phyloP scores from a whole-genome alignment of 345 rosid genomes.

The Aquilaria yunnanensis region DNA sequence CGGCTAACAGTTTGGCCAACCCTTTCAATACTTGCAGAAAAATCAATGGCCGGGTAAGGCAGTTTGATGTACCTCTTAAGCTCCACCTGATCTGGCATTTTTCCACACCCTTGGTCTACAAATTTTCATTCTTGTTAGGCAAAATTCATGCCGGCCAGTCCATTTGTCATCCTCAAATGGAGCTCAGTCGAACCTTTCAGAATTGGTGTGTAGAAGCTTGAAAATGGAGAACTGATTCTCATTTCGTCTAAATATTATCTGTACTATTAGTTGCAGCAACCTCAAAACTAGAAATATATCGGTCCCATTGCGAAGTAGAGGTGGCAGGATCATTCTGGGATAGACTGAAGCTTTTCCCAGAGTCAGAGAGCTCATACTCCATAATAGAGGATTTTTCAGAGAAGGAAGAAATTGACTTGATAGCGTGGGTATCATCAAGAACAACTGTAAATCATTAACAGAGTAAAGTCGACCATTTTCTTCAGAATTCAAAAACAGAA shows the following conservation, averaged over 20 bases:
- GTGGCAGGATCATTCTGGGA: conserved; percentile 37
- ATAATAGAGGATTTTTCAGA: conserved; percentile 28
- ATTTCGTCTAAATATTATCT: conserved; percentile 35
- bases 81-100: too few species aligned
- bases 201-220: conserved; percentile 27
- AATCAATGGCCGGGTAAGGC: too few species aligned
- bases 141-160: too few species aligned
- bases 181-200: too few species aligned
- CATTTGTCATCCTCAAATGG: too few species aligned
- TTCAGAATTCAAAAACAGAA: conserved; percentile 38
- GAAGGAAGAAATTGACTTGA: conserved; percentile 46
- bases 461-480: conserved; percentile 70
- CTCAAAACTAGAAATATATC: conserved; percentile 42
- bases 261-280: conserved; percentile 27
- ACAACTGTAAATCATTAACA: conserved; percentile 88
- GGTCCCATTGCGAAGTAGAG: conserved; percentile 34
- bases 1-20: too few species aligned
- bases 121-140: too few species aligned
- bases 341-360: conserved; percentile 31
- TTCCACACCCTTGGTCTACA: too few species aligned
- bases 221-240: conserved; percentile 41
- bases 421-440: conserved; percentile 97
- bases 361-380: conserved; percentile 31
- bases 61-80: too few species aligned
- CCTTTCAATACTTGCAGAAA: too few species aligned